Evolutionary conservation across 371 early-diverging fungal genomes (phyloP), one percentile per base, ranked within the genome.

Genomic region (Mucor racemosus): DNA sequence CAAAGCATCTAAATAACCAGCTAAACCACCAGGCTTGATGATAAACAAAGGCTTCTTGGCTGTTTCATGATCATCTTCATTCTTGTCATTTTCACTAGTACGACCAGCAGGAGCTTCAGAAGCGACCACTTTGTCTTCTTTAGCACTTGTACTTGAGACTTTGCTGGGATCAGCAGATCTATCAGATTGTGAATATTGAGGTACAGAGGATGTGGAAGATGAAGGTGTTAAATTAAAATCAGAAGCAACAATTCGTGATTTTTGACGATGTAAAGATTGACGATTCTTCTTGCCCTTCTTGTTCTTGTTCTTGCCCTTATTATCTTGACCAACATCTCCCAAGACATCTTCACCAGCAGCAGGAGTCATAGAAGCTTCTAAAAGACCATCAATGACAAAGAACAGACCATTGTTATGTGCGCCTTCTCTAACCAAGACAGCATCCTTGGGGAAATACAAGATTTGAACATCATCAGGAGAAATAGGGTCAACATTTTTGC

Each of bases 1-100:
- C 54, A 99, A 66, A 5, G 97, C 94, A 13, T 94, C 86, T 44
- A 98, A 75, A 72, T 98, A 98, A 1, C 97, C 97, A 0, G 94
- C 96, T 7, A 99, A 46, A 5, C 95, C 94, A 64, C 98, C 97
- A 1, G 95, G 90, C 17, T 87, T 77, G 59, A 97, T 89, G 34
- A 84, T 75, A 71, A 92, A 95, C 64, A 90, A 60, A 3, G 89
- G 86, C 40, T 80, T 80, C 33, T 78, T 71, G 39, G 48, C 64
- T 40, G 68, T 76, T 17, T 68, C 66, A 9, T 65, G 57, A 41
- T 67, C 58, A 31, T 66, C 65, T 15, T 69, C 62, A 4, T 68
- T 66, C 21, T 72, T 15, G 7, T 66, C 58, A 11, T 62, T 64
- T 34, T 65, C 58, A 31, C 41, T 53, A 7, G 60, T 46, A n/a